phyloP scores from a whole-genome alignment of 495 filamentous ascomycete genomes.

The Hypoxylon lenormandii region DNA sequence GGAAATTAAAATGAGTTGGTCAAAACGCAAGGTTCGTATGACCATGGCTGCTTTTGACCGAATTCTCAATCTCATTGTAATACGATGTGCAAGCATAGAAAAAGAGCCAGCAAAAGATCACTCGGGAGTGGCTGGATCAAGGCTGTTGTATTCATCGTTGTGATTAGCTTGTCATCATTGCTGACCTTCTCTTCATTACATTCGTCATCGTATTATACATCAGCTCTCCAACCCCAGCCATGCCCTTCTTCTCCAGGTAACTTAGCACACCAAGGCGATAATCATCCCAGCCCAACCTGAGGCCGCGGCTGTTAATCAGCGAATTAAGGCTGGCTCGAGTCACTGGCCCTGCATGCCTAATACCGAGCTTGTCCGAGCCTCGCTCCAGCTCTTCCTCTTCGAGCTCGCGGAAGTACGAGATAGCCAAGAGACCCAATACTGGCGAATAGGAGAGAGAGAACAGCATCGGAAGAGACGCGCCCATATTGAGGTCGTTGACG shows the following conservation, averaged over 20 bases:
- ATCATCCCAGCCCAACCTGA: slow-evolving; percentile 75
- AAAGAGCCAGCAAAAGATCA: neutral
- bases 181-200: slow-evolving; percentile 61
- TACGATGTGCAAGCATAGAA: neutral
- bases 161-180: slow-evolving; percentile 21
- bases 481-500: slow-evolving; percentile 54
- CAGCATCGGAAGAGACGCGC: slow-evolving; percentile 64
- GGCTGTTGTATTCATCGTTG: neutral
- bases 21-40: neutral
- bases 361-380: slow-evolving; percentile 52
- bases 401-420: slow-evolving; percentile 73
- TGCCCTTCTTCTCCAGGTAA: slow-evolving; percentile 74
- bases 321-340: slow-evolving; percentile 72
- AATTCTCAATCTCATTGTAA: neutral
- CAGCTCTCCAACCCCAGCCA: slow-evolving; percentile 74
- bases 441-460: slow-evolving; percentile 80
- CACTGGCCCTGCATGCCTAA: slow-evolving; percentile 79
- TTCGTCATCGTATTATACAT: slow-evolving; percentile 89
- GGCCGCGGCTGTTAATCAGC: slow-evolving; percentile 75
- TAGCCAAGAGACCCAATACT: slow-evolving; percentile 72
- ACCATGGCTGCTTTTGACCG: neutral
- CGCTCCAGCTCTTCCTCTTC: slow-evolving; percentile 66
- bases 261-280: slow-evolving; percentile 80
- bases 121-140: neutral
- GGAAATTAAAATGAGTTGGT: slow-evolving; percentile 1